Percentiles rank a stretch among this genome's conserved stretches.
Evolutionary conservation across 2,329 filamentous ascomycete species (phyloP).

Genomic region (Leptographium wingfieldii): DNA sequence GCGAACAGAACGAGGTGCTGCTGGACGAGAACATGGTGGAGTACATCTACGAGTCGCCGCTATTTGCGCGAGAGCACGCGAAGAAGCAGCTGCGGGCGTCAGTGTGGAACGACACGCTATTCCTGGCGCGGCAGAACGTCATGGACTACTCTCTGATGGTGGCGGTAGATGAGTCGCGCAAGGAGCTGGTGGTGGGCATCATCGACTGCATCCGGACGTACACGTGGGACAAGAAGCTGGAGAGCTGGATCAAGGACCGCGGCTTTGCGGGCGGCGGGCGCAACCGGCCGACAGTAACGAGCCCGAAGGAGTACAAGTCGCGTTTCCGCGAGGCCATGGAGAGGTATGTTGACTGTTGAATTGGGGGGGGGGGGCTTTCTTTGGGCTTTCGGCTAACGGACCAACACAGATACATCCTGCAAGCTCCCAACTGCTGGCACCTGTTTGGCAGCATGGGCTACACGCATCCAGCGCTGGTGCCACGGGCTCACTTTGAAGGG

Average conservation of each 20-base stretch:
- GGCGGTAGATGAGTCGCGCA: slow-evolving; percentile 78
- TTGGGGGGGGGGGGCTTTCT: too few species aligned
- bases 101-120: slow-evolving; percentile 96
- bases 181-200: slow-evolving; percentile 91
- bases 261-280: slow-evolving; percentile 66
- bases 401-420: slow-evolving; percentile 47
- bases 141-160: slow-evolving; percentile 99
- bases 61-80: slow-evolving; percentile 90
- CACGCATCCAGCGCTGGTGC: slow-evolving; percentile 8
- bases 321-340: slow-evolving; percentile 89
- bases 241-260: slow-evolving; percentile 98
- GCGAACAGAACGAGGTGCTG: slow-evolving; percentile 90
- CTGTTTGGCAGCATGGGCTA: slow-evolving; percentile 36
- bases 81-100: slow-evolving; percentile 85
- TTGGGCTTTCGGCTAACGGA: background rate
- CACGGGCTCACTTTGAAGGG: slow-evolving; percentile 11
- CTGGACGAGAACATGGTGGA: slow-evolving; percentile 98
- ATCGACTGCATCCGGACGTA: slow-evolving; percentile 98
- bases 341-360: background rate
- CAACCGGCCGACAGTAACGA: slow-evolving; percentile 87
- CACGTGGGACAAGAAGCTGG: slow-evolving; percentile 99
- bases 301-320: slow-evolving; percentile 93
- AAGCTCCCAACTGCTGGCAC: slow-evolving; percentile 66
- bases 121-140: slow-evolving; percentile 86
- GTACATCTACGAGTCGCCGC: slow-evolving; percentile 92